phyloP scores from a whole-genome alignment of 2,329 filamentous ascomycete species.

The Trichoderma sp. region DNA sequence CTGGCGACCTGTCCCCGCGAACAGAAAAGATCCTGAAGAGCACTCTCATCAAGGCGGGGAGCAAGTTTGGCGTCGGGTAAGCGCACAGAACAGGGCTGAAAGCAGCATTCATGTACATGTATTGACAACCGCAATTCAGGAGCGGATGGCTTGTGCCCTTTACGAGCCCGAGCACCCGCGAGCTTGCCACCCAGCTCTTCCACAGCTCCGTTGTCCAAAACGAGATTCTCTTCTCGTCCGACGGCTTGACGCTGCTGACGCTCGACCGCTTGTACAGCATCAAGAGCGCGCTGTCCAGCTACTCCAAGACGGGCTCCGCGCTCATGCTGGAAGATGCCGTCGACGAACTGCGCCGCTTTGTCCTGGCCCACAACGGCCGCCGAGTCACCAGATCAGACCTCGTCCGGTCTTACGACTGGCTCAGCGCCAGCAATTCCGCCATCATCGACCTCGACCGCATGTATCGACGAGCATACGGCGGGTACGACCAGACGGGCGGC shows the following conservation, averaged over 20 bases:
- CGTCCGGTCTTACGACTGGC: conserved; percentile 57
- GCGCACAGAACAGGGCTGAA: conserved; percentile 18
- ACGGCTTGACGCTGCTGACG: conserved; percentile 60
- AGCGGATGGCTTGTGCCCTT: conserved; percentile 48
- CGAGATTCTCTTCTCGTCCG: conserved; percentile 61
- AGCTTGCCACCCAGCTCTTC: conserved; percentile 55
- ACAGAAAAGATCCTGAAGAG: conserved; percentile 51
- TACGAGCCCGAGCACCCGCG: conserved; percentile 45
- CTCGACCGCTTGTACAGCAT: conserved; percentile 66
- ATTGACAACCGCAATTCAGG: conserved; percentile 31
- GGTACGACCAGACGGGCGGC: conserved; percentile 46
- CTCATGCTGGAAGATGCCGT: conserved; percentile 60
- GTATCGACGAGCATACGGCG: conserved; percentile 60
- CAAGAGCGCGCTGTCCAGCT: conserved; percentile 61
- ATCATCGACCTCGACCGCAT: conserved; percentile 57
- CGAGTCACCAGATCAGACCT: conserved; percentile 55
- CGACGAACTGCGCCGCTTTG: conserved; percentile 61
- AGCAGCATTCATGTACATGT: background rate
- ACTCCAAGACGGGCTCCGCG: conserved; percentile 49
- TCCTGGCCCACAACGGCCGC: conserved; percentile 54
- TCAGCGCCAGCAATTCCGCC: conserved; percentile 53
- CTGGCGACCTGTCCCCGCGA: conserved; percentile 47
- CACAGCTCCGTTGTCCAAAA: conserved; percentile 60
- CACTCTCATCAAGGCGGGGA: conserved; percentile 55
- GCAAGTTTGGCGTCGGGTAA: conserved; percentile 47